phyloP scores from a whole-genome alignment of 2,329 filamentous ascomycete genomes.

The Fusarium coffeatum region DNA sequence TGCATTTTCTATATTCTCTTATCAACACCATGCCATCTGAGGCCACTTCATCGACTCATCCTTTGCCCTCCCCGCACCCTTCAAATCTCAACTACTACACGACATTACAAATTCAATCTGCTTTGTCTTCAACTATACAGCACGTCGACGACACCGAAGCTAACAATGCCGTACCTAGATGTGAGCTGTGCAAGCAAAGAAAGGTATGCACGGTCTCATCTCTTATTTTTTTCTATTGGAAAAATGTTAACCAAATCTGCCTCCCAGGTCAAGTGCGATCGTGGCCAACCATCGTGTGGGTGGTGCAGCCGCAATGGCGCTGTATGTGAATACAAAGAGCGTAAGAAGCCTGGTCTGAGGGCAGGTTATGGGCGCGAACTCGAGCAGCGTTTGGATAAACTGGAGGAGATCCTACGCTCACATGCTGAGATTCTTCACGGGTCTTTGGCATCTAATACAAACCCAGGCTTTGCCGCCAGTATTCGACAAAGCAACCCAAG shows the following conservation, averaged over 20 bases:
- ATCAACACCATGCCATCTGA: conserved; percentile 38
- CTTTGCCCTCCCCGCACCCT: conserved; percentile 30
- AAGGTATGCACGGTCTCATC: conserved; percentile 65
- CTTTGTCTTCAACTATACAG: conserved; percentile 26
- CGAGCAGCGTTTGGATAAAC: conserved; percentile 76
- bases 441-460: conserved; percentile 57
- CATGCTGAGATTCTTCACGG: conserved; percentile 75
- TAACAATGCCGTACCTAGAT: conserved; percentile 61
- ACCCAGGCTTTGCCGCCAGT: conserved; percentile 53
- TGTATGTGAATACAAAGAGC: conserved; percentile 74
- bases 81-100: conserved; percentile 27
- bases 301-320: conserved; percentile 75
- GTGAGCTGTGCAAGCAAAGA: conserved; percentile 83
- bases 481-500: conserved; percentile 63
- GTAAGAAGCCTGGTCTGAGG: conserved; percentile 73
- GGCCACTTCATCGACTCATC: conserved; percentile 27
- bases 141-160: conserved; percentile 45
- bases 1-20: conserved; percentile 33
- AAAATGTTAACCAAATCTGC: conserved; percentile 23
- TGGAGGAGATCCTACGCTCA: conserved; percentile 73
- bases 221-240: background rate
- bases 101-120: conserved; percentile 23
- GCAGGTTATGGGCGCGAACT: conserved; percentile 79
- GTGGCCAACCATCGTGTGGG: conserved; percentile 77
- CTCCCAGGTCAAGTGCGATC: conserved; percentile 77